A percentile compares a stretch with the other conserved stretches of the same genome.
Conservation (phyloP, 2,329 filamentous ascomycete species). For the Colletotrichum cuscutae region DNA sequence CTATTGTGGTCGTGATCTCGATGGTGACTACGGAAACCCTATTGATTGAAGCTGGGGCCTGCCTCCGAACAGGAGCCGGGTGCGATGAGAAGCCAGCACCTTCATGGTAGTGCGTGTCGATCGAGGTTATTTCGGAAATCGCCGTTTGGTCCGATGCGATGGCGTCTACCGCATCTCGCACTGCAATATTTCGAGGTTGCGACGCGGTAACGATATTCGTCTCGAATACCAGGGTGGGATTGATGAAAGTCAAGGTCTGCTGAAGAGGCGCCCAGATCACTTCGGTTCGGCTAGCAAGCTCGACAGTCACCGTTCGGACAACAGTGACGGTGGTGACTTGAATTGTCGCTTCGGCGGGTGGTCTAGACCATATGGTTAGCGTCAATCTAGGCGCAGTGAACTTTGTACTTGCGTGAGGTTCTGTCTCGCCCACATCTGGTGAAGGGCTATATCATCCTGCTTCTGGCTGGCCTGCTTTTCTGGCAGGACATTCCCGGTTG, state of each 20-base stretch:
- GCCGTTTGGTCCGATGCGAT: not conserved
- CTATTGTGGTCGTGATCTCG: conserved; percentile 25
- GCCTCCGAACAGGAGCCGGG: not conserved
- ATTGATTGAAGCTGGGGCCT: not conserved
- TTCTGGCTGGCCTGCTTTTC: not conserved
- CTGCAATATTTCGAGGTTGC: conserved; percentile 29
- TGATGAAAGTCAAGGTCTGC: conserved; percentile 40
- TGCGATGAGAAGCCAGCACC: not conserved
- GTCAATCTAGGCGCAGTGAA: not conserved
- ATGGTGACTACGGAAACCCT: conserved; percentile 14
- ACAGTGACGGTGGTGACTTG: conserved; percentile 25
- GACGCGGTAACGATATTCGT: conserved; percentile 39
- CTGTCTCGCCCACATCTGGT: not conserved
- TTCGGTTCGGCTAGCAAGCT: conserved; percentile 32
- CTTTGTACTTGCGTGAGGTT: not conserved
- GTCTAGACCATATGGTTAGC: not conserved
- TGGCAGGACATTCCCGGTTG: not conserved
- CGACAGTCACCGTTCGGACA: conserved; percentile 36
- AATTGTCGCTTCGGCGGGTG: not conserved
- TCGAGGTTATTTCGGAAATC: not conserved
- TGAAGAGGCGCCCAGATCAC: conserved; percentile 36
- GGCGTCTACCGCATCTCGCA: not conserved
- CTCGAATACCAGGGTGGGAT: conserved; percentile 39
- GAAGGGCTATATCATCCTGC: not conserved
- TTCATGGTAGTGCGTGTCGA: not conserved